Conservation (phyloP, 2,329 filamentous ascomycete species). For the Aspergillus persii region DNA sequence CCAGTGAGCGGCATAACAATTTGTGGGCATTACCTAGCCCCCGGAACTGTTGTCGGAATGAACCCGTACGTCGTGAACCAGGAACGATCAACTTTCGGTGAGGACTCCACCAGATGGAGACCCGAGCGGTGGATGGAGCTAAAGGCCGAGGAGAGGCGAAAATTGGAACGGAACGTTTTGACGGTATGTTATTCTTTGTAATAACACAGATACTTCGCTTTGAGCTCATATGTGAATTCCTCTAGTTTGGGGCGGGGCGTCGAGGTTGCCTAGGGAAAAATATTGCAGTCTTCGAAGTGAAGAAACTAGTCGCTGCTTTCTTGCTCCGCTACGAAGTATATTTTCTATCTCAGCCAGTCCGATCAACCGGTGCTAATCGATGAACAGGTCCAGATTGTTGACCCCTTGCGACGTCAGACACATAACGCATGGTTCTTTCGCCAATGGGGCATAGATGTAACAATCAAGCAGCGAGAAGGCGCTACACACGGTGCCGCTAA, state of each 20-base stretch:
- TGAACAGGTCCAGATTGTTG: background rate
- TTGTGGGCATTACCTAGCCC: too few relatives aligned
- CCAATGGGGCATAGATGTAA: background rate
- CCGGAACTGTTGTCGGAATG: too few relatives aligned
- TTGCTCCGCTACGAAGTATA: conserved; percentile 1
- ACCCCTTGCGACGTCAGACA: background rate
- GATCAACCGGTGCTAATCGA: too few relatives aligned
- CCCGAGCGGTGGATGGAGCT: conserved; percentile 3
- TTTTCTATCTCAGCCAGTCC: too few relatives aligned
- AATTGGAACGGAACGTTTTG: conserved; percentile 6
- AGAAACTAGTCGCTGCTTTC: conserved; percentile 7
- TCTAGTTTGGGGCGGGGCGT: conserved; percentile 8
- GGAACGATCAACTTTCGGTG: conserved; percentile 65
- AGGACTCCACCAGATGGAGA: conserved; percentile 59
- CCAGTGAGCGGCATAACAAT: too few relatives aligned
- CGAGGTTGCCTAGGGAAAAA: conserved; percentile 12
- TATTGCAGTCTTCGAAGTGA: conserved; percentile 11
- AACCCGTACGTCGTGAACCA: too few relatives aligned
- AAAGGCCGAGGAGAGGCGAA: background rate
- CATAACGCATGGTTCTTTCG: background rate
- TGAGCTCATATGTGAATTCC: background rate
- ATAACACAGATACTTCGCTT: too few relatives aligned
- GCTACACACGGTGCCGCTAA: too few relatives aligned
- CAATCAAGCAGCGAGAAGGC: too few relatives aligned
- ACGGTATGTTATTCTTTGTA: background rate